Conservation (phyloP, 139 green algal genomes). For the Zygnema circumcarinatum region DNA sequence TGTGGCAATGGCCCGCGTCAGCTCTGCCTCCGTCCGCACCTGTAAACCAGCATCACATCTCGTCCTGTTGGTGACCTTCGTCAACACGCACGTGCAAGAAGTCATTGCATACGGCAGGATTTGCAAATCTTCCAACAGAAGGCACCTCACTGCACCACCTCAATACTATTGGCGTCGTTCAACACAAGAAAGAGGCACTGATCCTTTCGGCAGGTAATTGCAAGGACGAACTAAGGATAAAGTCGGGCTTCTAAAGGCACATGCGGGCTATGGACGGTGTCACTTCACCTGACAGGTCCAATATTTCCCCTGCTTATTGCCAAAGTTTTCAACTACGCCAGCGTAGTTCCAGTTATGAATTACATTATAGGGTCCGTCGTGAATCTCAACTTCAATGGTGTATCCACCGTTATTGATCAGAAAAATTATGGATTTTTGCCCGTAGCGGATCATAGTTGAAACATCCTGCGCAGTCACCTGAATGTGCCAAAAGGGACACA, state of each 20-base stretch:
- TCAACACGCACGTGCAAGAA: neutral
- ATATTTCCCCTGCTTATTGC: constrained; percentile 67
- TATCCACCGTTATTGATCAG: constrained; percentile 82
- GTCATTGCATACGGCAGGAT: no score
- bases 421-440: constrained; percentile 78
- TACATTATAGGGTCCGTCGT: constrained; percentile 71
- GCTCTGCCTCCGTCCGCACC: constrained; percentile 61
- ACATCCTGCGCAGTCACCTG: constrained; percentile 74
- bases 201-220: no score
- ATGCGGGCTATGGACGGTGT: no score
- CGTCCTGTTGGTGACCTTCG: neutral
- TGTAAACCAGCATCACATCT: constrained; percentile 51
- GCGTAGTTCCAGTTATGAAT: constrained; percentile 76
- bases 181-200: no score
- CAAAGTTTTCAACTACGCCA: constrained; percentile 66
- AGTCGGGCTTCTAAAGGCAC: no score
- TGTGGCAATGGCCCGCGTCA: constrained; percentile 67
- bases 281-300: constrained; percentile 58
- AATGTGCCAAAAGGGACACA: neutral
- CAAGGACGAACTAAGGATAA: no score
- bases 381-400: constrained; percentile 73
- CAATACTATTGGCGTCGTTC: no score
- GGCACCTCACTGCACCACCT: no score
- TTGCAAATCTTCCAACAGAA: no score
- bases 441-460: constrained; percentile 78